Evolutionary conservation across 441 rosid species (phyloP), one percentile per base, ranked within the genome.

Genomic region (Mallotus repandus): DNA sequence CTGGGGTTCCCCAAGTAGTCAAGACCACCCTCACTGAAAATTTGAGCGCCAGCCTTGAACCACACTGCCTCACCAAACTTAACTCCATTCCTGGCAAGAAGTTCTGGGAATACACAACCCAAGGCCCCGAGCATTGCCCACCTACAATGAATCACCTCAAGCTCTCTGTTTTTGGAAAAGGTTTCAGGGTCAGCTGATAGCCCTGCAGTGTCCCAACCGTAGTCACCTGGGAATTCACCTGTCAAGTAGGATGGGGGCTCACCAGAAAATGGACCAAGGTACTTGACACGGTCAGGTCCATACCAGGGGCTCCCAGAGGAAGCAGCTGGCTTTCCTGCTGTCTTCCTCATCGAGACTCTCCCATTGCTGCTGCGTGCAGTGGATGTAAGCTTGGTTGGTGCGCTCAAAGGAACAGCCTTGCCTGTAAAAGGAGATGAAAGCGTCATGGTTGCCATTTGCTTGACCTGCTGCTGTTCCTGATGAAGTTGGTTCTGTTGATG

Each of bases 121-220:
- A 82, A 77, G 63, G 85, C 91, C 16, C 86, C 87, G 3, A 88
- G 84, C 89, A 84, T 84, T 29, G 86, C 84, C 88, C 88, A 86
- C 55, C 88, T 82, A 43, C 60, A 52, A 71, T 88, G 87, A 78
- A 86, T 86, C 35, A 88, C 87, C 80, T 83, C 88, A 35, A 84
- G 87, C 80, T 83, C 89, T 45, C 80, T 49, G 72, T 83, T 84
- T 54, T 71, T 85, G 49, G 84, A 84, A 19, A 85, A 85, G 66
- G 86, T 82, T 74, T 83, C 86, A 29, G 88, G 88, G 55, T 82
- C 85, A 1, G 90, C 86, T 4, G 86, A 83, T n/a, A 82, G 71
- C 13, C 84, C 80, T 3, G 85, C 86, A 1, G 86, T 81, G 63
- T 85, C 86, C 89, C 86, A 85, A 19, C 84, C 85, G 5, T 85